These are phyloP conservation scores for Pigoraptor vietnamica DNA, from an alignment of 78 protist species.

Conservation along the genomic window DNA sequence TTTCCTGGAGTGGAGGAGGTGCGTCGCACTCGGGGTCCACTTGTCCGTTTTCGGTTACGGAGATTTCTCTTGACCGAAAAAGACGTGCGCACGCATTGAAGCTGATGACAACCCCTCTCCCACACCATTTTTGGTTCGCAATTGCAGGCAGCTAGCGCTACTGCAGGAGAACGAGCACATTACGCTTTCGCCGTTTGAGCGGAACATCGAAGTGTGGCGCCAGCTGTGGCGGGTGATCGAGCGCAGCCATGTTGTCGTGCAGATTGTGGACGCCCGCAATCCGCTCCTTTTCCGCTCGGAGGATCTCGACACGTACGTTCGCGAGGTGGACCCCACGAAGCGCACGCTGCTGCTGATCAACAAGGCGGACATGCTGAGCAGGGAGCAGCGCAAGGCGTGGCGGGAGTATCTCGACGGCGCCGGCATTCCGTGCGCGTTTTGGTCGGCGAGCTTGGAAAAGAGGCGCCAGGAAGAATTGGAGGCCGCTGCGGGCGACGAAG, in stretches of 20 bases:
- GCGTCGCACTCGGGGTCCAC: too few relatives aligned
- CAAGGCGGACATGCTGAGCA: slow-evolving; percentile 94
- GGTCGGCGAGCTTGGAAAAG: slow-evolving; percentile 28
- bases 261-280: slow-evolving; percentile 97
- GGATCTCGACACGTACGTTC: slow-evolving; percentile 75
- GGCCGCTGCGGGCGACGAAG: background rate
- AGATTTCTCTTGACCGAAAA: too few relatives aligned
- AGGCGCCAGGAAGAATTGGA: background rate
- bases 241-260: slow-evolving; percentile 77
- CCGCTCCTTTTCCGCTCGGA: slow-evolving; percentile 88
- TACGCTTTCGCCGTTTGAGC: slow-evolving; percentile 92
- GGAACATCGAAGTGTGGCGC: slow-evolving; percentile 96
- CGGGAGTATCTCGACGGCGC: slow-evolving; percentile 25
- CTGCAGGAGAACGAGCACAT: slow-evolving; percentile 67
- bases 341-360: slow-evolving; percentile 74
- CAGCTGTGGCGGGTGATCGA: slow-evolving; percentile 99
- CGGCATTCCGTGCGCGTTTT: slow-evolving; percentile 30
- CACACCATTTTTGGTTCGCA: background rate
- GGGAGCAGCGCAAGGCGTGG: slow-evolving; percentile 59
- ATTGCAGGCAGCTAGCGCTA: slow-evolving; percentile 66
- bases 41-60: too few relatives aligned
- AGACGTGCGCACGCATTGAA: too few relatives aligned
- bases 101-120: too few relatives aligned
- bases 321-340: slow-evolving; percentile 44
- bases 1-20: background rate